Conservation (phyloP, 2,329 filamentous ascomycete species). For the Exophiala aquamarina region DNA sequence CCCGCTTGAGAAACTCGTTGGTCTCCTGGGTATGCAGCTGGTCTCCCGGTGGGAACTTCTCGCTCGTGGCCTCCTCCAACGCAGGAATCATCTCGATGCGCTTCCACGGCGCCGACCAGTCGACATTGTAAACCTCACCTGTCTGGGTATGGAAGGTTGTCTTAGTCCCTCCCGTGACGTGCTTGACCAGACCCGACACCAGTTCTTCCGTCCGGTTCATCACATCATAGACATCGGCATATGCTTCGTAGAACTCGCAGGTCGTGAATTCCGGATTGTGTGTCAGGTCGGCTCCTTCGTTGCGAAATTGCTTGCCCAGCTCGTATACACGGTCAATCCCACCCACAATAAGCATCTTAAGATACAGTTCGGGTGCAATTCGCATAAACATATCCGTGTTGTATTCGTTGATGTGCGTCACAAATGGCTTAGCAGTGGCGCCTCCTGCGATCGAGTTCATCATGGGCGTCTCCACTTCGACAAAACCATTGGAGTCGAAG, state of each 20-base stretch:
- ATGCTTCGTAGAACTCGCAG: conserved; percentile 96
- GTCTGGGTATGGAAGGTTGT: conserved; percentile 84
- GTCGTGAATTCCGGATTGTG: conserved; percentile 99
- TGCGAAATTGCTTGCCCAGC: conserved; percentile 91
- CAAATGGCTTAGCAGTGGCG: conserved; percentile 91
- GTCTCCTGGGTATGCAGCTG: conserved; percentile 88
- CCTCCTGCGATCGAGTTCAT: conserved; percentile 95
- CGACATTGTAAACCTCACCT: conserved; percentile 84
- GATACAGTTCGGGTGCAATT: conserved; percentile 90
- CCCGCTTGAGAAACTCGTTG: conserved; percentile 77
- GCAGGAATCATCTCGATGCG: conserved; percentile 94
- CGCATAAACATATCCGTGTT: conserved; percentile 95
- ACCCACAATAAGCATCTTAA: conserved; percentile 95
- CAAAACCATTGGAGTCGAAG: conserved; percentile 84
- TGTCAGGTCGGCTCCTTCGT: conserved; percentile 86
- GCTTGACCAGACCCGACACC: conserved; percentile 80
- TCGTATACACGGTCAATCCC: conserved; percentile 95
- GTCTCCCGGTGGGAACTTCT: conserved; percentile 89
- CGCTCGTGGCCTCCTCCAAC: conserved; percentile 82
- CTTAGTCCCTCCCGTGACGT: conserved; percentile 81
- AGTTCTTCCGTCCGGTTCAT: conserved; percentile 92
- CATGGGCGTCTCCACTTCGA: conserved; percentile 96
- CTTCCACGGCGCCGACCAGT: conserved; percentile 95
- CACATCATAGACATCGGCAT: conserved; percentile 85
- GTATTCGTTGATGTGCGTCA: conserved; percentile 93